phyloP scores from a whole-genome alignment of 352 stramenopile genomes.

The Phytophthora hibernalis region DNA sequence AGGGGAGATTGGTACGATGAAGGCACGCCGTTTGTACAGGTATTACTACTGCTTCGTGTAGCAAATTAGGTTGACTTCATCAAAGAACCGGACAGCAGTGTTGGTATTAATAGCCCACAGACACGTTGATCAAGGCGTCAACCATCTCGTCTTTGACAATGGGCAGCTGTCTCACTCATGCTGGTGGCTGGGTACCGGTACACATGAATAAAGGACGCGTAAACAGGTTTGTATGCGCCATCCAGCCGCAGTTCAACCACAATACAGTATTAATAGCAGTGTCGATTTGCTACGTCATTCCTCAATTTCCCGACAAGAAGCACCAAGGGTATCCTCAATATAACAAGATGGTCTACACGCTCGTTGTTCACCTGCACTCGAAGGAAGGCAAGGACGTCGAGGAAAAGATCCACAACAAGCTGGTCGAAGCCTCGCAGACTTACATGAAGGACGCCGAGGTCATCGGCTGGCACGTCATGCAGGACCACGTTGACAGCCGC shows the following conservation, averaged over 20 bases:
- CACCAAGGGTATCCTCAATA: not conserved
- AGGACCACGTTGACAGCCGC: slow-evolving; percentile 28
- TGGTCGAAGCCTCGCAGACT: slow-evolving; percentile 31
- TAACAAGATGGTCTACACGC: slow-evolving; percentile 35
- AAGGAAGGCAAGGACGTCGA: slow-evolving; percentile 38
- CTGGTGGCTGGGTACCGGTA: too few species aligned
- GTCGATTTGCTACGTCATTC: slow-evolving; percentile 5
- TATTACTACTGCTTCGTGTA: too few species aligned
- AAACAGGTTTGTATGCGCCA: slow-evolving; percentile 12
- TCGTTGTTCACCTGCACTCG: slow-evolving; percentile 29
- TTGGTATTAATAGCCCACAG: too few species aligned
- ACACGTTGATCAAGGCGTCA: too few species aligned
- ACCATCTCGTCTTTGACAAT: too few species aligned
- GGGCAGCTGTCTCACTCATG: not conserved
- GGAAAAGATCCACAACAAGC: slow-evolving; percentile 35
- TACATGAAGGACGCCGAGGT: slow-evolving; percentile 30
- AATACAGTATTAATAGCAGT: too few species aligned
- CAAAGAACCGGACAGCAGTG: too few species aligned
- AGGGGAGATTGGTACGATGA: too few species aligned
- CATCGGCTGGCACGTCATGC: slow-evolving; percentile 38
- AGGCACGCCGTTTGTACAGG: too few species aligned
- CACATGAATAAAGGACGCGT: not conserved
- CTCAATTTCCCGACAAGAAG: slow-evolving; percentile 11
- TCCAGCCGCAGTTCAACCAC: not conserved
- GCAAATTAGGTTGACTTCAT: too few species aligned